These are phyloP conservation scores for Thymus quinquecostatus DNA, from an alignment of 257 asterid species.

Conservation along the genomic window DNA sequence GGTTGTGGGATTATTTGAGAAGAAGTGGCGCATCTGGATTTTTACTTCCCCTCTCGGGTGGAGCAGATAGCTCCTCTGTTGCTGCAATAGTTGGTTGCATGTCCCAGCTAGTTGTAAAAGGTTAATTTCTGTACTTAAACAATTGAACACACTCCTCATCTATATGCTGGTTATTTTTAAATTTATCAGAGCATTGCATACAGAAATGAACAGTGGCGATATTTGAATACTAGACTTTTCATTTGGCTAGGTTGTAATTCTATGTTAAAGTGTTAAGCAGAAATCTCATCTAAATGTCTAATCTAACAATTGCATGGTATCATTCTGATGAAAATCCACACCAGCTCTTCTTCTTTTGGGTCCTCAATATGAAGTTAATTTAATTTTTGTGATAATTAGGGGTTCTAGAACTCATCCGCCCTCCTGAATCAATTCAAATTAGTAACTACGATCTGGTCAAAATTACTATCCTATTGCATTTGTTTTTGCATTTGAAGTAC, in stretches of 20 bases:
- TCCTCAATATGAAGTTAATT: background rate
- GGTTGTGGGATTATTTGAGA: slow-evolving; percentile 98
- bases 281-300: slow-evolving; percentile 6
- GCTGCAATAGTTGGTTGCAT: slow-evolving; percentile 98
- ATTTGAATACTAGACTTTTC: background rate
- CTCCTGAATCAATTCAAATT: slow-evolving; percentile 7
- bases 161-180: background rate
- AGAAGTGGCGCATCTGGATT: slow-evolving; percentile 98
- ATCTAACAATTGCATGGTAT: background rate
- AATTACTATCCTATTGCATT: background rate
- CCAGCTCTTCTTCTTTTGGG: slow-evolving; percentile 5
- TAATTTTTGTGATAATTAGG: slow-evolving; percentile 5
- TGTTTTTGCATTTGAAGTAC: background rate
- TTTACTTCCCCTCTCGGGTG: slow-evolving; percentile 97
- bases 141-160: background rate
- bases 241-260: slow-evolving; percentile 1
- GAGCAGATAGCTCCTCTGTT: slow-evolving; percentile 95
- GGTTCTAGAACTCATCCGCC: slow-evolving; percentile 15
- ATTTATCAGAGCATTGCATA: background rate
- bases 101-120: slow-evolving; percentile 95
- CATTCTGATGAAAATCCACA: background rate
- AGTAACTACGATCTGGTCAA: slow-evolving; percentile 12
- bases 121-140: slow-evolving; percentile 41
- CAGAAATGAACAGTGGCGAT: background rate
- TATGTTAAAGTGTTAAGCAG: background rate